phyloP scores from a whole-genome alignment of 306 rosid species.

The Rubus idaeus region DNA sequence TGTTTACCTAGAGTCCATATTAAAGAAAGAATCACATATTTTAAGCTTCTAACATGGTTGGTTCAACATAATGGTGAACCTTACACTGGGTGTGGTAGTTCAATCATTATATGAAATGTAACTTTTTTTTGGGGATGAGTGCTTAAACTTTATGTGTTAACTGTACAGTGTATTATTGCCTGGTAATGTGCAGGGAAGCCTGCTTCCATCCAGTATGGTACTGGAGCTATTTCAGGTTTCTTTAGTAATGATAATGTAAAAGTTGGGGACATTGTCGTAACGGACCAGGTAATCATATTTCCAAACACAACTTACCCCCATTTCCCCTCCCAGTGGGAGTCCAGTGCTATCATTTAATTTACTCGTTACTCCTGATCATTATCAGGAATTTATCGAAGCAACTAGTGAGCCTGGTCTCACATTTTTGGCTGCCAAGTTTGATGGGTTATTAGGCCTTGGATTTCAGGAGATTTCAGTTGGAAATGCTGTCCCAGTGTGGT shows the following conservation, averaged over 20 bases:
- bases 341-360: slow-evolving; percentile 15
- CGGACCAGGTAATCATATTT: slow-evolving; percentile 56
- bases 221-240: slow-evolving; percentile 86
- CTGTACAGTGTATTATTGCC: slow-evolving; percentile 8
- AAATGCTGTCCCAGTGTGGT: slow-evolving; percentile 82
- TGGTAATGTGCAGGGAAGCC: slow-evolving; percentile 54
- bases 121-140: background rate
- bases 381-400: slow-evolving; percentile 87
- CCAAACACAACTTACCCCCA: no score
- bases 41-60: background rate
- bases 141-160: background rate
- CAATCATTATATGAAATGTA: background rate
- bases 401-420: slow-evolving; percentile 68
- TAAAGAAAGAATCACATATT: no score
- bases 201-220: slow-evolving; percentile 88
- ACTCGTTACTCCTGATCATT: slow-evolving; percentile 10
- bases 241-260: slow-evolving; percentile 67
- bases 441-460: slow-evolving; percentile 92
- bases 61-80: background rate
- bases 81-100: background rate
- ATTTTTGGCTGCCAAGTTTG: slow-evolving; percentile 76
- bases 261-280: slow-evolving; percentile 71
- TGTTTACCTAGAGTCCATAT: background rate
- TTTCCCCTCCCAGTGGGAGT: background rate
- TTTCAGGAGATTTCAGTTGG: slow-evolving; percentile 92